Evolutionary conservation across 2,329 filamentous ascomycete species (phyloP), one percentile per base, ranked within the genome.

Genomic region (Trichoderma sp.): DNA sequence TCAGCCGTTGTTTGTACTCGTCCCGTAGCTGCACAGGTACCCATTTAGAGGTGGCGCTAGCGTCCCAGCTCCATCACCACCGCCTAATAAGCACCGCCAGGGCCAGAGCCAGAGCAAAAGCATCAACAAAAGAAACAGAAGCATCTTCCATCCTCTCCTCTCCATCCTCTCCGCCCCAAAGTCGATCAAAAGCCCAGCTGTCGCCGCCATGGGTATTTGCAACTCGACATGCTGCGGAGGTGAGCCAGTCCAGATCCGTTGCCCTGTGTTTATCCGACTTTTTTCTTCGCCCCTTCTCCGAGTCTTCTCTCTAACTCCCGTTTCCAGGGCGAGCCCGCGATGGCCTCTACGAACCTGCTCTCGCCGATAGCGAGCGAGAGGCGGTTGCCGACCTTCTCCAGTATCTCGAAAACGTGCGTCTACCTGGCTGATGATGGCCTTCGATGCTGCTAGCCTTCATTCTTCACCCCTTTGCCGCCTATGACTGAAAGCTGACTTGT

Each of bases 321-420:
- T 71, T 61, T 72, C 53, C 73, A 92, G 92, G 91, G 79, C 92
- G 91, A 84, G 89, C 92, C 82, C 91, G 91, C 82, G 93, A 95
- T 87, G 91, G 90, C 76, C 87, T 94, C 75, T 95, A 95, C 81
- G 93, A 96, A 81, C 92, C 92, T 67, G 93, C 96, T 71, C 88
- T 99, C 74, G 95, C 95, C 78, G 96, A 99, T 80, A 97, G 93
- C 84, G 96, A 99, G 84, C 90, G 96, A 78, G 96, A 98, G 85
- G 96, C 96, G 70, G 96, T 99, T 70, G 95, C 96, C 75, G 96
- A 99, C 81, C 87, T 99, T 72, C 87, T 99, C 20, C 93, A 95
- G 81, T 98, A 97, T 82, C 91, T 99, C 75, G 96, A 99, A 84
- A 98, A 98, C 81, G 96, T 98, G 85, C 75, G 89, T 84, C 47